Conservation (phyloP, 2,329 filamentous ascomycete species). For the Purpureocillium takamizusanense region DNA sequence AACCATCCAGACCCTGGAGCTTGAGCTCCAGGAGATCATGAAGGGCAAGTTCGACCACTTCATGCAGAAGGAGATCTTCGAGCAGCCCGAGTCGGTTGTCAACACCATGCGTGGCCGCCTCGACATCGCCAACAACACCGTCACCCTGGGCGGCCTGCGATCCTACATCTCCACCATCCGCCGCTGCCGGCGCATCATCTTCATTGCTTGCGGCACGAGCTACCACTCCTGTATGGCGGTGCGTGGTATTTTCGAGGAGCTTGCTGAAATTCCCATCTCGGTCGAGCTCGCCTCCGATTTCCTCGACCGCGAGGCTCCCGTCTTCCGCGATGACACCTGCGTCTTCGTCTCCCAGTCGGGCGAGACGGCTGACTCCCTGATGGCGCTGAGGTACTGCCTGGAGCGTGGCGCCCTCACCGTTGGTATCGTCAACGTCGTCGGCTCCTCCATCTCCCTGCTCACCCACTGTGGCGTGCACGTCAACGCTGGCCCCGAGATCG, state of each 20-base stretch:
- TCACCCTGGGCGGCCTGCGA: constrained; percentile 89
- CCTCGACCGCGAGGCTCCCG: constrained; percentile 88
- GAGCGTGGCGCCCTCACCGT: constrained; percentile 96
- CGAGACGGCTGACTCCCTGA: constrained; percentile 93
- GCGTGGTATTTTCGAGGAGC: constrained; percentile 92
- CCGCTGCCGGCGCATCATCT: constrained; percentile 93
- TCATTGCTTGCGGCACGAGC: constrained; percentile 96
- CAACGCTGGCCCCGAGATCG: constrained; percentile 97
- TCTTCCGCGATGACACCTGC: constrained; percentile 98
- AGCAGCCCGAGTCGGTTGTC: constrained; percentile 97
- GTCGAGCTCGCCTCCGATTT: constrained; percentile 98
- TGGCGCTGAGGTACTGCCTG: constrained; percentile 95
- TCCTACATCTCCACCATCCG: constrained; percentile 96
- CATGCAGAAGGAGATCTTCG: constrained; percentile 99
- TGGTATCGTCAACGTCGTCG: constrained; percentile 96
- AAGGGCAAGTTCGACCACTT: constrained; percentile 99
- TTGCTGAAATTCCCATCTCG: constrained; percentile 94
- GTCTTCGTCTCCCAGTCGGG: constrained; percentile 98
- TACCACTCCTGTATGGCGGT: constrained; percentile 99
- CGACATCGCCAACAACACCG: constrained; percentile 85
- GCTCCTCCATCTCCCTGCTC: constrained; percentile 95
- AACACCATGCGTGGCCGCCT: constrained; percentile 99
- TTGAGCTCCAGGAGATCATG: constrained; percentile 99
- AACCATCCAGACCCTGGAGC: constrained; percentile 95
- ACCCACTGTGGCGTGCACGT: constrained; percentile 99